Conservation (phyloP, 768 basidiomycete species). For the Hortiboletus campestris region DNA sequence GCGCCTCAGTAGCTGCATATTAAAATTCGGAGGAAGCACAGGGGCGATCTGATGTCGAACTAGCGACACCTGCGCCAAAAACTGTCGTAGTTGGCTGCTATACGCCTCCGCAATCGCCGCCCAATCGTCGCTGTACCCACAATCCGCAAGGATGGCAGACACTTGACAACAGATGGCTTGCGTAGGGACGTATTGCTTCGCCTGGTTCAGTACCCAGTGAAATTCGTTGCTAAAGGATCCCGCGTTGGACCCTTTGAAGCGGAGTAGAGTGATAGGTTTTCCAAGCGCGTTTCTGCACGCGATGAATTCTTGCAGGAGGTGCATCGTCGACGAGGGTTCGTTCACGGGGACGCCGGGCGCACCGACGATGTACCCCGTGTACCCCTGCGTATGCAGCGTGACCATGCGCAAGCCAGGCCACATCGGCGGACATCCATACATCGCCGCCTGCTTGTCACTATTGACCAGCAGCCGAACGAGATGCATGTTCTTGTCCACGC, state of each 20-base stretch:
- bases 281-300: constrained; percentile 20
- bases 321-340: constrained; percentile 32
- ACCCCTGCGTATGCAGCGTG: constrained; percentile 32
- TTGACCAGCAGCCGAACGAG: constrained; percentile 32
- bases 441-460: constrained; percentile 33
- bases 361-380: constrained; percentile 18
- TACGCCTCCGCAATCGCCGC: constrained; percentile 31
- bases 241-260: constrained; percentile 33
- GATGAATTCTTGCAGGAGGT: constrained; percentile 27
- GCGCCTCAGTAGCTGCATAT: constrained; percentile 32
- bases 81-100: constrained; percentile 29
- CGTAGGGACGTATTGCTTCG: constrained; percentile 26
- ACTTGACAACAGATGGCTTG: constrained; percentile 22
- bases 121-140: constrained; percentile 29
- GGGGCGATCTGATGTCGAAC: constrained; percentile 32
- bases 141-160: constrained; percentile 22
- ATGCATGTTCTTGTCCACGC: constrained; percentile 30
- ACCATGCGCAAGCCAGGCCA: constrained; percentile 26
- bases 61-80: constrained; percentile 30
- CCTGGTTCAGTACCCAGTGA: constrained; percentile 27
- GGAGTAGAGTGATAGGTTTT: constrained; percentile 21
- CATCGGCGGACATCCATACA: constrained; percentile 29
- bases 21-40: constrained; percentile 33
- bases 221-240: constrained; percentile 28
- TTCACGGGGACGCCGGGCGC: constrained; percentile 23